A percentile compares a stretch with the other conserved stretches of the same genome.
These are phyloP conservation scores for Daldinia grandis DNA, from an alignment of 495 filamentous ascomycete species.

Conservation along the genomic window DNA sequence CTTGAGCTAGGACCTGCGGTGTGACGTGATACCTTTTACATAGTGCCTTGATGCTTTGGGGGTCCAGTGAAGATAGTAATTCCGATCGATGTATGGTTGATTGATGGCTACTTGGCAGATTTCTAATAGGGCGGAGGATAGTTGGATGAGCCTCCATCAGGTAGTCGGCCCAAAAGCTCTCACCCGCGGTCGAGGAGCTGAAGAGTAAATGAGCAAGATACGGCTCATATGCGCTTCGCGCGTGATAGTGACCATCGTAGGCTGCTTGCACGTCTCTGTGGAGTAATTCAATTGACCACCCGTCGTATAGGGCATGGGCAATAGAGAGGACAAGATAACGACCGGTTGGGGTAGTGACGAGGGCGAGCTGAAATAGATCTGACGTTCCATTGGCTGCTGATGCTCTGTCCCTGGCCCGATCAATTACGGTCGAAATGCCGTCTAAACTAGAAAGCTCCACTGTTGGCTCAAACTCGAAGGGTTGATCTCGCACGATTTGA, in stretches of 20 bases:
- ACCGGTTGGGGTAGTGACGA: conserved; percentile 45
- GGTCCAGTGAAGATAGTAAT: conserved; percentile 49
- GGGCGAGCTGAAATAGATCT: conserved; percentile 54
- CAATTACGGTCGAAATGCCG: conserved; percentile 41
- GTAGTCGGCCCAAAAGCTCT: conserved; percentile 67
- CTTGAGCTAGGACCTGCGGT: conserved; percentile 70
- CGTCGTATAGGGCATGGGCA: conserved; percentile 83
- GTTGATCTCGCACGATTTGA: conserved; percentile 64
- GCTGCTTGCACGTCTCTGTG: conserved; percentile 70
- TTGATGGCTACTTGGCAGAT: not conserved
- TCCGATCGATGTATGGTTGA: conserved; percentile 56
- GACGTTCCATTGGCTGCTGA: conserved; percentile 34
- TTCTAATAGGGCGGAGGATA: conserved; percentile 44
- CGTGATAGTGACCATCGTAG: conserved; percentile 55
- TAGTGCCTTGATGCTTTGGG: conserved; percentile 54
- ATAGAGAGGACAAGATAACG: conserved; percentile 72
- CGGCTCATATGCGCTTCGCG: conserved; percentile 55
- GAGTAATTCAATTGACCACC: conserved; percentile 72
- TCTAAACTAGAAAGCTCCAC: conserved; percentile 31
- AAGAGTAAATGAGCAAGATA: conserved; percentile 58
- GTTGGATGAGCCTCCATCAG: conserved; percentile 58
- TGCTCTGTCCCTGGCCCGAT: conserved; percentile 44
- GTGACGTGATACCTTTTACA: conserved; percentile 67
- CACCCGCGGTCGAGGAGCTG: conserved; percentile 48
- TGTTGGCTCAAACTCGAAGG: conserved; percentile 19